Conservation (phyloP, 495 filamentous ascomycete genomes). For the Mytilinidion resinicola region DNA sequence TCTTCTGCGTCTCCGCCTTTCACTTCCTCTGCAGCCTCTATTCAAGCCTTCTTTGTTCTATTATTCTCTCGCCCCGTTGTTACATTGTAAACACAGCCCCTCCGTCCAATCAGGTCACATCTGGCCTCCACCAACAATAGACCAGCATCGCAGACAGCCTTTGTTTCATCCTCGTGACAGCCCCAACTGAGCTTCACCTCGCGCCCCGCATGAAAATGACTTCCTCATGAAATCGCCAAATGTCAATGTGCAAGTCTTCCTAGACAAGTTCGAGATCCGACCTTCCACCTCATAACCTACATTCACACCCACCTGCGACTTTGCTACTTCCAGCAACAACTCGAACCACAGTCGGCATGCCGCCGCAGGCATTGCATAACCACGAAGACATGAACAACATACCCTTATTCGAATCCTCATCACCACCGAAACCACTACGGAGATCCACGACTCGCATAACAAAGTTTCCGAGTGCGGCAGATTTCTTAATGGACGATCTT, state of each 20-base stretch:
- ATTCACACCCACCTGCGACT: too few species aligned
- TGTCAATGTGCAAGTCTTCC: not conserved
- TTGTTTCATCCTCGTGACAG: constrained; percentile 2
- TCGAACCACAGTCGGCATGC: too few species aligned
- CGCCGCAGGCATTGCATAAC: too few species aligned
- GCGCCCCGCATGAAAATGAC: not conserved
- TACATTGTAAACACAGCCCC: too few species aligned
- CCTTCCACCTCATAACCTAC: too few species aligned
- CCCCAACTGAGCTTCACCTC: not conserved
- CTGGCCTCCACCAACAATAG: constrained; percentile 1
- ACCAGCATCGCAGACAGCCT: constrained; percentile 1
- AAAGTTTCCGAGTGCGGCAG: not conserved
- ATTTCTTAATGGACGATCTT: not conserved
- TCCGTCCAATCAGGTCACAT: too few species aligned
- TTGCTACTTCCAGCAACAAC: too few species aligned
- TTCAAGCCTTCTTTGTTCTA: too few species aligned
- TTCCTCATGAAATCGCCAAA: not conserved
- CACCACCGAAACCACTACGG: not conserved
- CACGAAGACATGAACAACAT: not conserved
- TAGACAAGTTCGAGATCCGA: too few species aligned
- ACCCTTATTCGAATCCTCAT: not conserved
- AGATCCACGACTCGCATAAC: constrained; percentile 2
- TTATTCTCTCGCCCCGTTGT: too few species aligned
- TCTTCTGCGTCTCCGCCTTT: too few species aligned
- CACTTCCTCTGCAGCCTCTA: too few species aligned